Conservation (phyloP, 441 rosid genomes). For the Pelargonium myrrhifolium region DNA sequence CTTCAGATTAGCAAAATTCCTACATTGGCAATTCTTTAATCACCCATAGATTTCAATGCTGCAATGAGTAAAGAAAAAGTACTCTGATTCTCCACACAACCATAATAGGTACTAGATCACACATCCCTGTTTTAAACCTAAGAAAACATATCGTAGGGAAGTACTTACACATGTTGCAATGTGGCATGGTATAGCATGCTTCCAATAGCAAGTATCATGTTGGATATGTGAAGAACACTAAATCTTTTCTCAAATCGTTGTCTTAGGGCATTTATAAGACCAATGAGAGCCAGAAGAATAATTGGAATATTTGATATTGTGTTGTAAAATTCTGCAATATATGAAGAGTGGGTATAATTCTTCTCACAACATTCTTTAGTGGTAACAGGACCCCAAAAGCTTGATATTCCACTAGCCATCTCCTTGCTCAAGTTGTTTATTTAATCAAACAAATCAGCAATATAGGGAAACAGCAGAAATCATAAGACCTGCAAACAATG, state of each 20-base stretch:
- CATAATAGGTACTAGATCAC: no score
- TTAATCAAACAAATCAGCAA: not conserved
- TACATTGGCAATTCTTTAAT: not conserved
- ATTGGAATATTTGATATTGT: slow-evolving; percentile 24
- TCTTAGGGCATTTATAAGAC: slow-evolving; percentile 23
- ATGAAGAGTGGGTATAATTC: slow-evolving; percentile 20
- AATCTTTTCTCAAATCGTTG: slow-evolving; percentile 27
- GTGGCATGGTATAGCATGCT: slow-evolving; percentile 27
- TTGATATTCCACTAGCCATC: slow-evolving; percentile 21
- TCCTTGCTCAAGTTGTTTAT: not conserved
- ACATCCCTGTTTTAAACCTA: not conserved
- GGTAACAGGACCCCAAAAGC: slow-evolving; percentile 28
- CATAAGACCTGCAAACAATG: slow-evolving; percentile 12
- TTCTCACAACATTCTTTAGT: slow-evolving; percentile 27
- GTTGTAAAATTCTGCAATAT: slow-evolving; percentile 25
- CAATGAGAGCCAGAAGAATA: slow-evolving; percentile 20
- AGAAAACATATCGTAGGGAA: not conserved
- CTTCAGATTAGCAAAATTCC: not conserved
- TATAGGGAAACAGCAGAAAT: no score
- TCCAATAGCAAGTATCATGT: slow-evolving; percentile 26
- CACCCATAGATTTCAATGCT: not conserved
- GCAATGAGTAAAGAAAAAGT: not conserved
- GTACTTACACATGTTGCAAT: slow-evolving; percentile 22
- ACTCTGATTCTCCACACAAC: no score
- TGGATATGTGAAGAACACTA: slow-evolving; percentile 22